Base-by-base conservation (phyloP, 1,139 yeast genomes). In the Candida tetrigidarum region DNA sequence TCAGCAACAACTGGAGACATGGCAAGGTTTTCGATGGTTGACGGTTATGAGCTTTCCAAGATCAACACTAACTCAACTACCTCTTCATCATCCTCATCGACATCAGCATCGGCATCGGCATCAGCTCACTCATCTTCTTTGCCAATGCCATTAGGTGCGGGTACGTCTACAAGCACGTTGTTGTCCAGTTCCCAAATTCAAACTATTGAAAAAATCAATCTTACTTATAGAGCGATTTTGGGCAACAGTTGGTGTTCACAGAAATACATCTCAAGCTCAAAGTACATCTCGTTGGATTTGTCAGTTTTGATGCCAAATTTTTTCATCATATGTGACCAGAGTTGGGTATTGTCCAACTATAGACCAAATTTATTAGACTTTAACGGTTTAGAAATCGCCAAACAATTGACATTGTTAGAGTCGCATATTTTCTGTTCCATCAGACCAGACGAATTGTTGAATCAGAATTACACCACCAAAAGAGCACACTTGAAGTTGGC, bases 401-500 rank as follows among this genome's bases (percentile, higher is more conserved):
- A 85, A 57, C 97, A 91, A 60, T 70, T 92, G 49, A 88, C 97
- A 0, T 67, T 88, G 30, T 80, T 92, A 55, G 97, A 92, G 64
- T 83, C 88, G 6, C 78, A 75, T 39, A 76, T 91, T 39, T 89
- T 86, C 62, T 72, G 88, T 52, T 64, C 79, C 3, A 80, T 91
- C 47, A 77, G 77, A 53, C 83, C 92, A 1, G 83, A 78, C 30
- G 98, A 92, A 62, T 69, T 91, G 43, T 66, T 89, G 47, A 85
- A 87, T 58, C 86, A 83, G 53, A 87, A 88, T 58, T 88, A 82
- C 59, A 71, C 88, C 3, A 72, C 83, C 22, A 81, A 84, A 57
- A 80, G 84, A 52, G 77, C 88, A 0, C 78, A 79, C 49, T 68
- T 80, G 49, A 78, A 81, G 37, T 64, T 82, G 42, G 86, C 96